A percentile compares a stretch with the other conserved stretches of the same genome.
Conservation (phyloP, 768 basidiomycete species). For the Collybia sordida region DNA sequence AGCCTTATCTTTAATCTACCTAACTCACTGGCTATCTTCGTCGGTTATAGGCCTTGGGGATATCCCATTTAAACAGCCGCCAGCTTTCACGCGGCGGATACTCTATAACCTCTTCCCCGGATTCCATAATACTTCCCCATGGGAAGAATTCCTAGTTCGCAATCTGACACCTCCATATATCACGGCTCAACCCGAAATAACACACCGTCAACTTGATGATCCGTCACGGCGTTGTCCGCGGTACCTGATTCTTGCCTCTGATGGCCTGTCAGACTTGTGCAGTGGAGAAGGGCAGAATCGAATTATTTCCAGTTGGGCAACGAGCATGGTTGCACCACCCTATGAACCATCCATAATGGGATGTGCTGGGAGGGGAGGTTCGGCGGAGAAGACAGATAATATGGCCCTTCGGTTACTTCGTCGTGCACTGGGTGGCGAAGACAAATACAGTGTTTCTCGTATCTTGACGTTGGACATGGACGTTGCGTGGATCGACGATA, state of each 20-base stretch:
- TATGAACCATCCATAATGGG: slow-evolving; percentile 12
- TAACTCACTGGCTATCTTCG: slow-evolving; percentile 5
- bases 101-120: slow-evolving; percentile 67
- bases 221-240: slow-evolving; percentile 28
- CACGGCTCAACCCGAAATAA: slow-evolving; percentile 61
- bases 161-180: slow-evolving; percentile 69
- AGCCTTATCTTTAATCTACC: slow-evolving; percentile 11
- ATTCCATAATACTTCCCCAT: slow-evolving; percentile 56
- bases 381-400: slow-evolving; percentile 29
- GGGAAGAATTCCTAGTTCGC: slow-evolving; percentile 67
- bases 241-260: slow-evolving; percentile 64
- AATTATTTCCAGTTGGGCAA: slow-evolving; percentile 55
- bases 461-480: slow-evolving; percentile 66
- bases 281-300: slow-evolving; percentile 41
- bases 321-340: slow-evolving; percentile 33
- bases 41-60: slow-evolving; percentile 59
- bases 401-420: slow-evolving; percentile 60
- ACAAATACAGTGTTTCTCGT: slow-evolving; percentile 50
- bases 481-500: slow-evolving; percentile 67
- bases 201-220: slow-evolving; percentile 47
- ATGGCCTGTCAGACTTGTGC: slow-evolving; percentile 66
- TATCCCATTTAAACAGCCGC: slow-evolving; percentile 73
- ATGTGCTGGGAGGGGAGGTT: background rate
- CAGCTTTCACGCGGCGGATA: slow-evolving; percentile 63
- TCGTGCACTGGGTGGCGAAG: slow-evolving; percentile 57